Evolutionary conservation across 139 green algal species (phyloP).

Genomic region (Haematococcus lacustris): DNA sequence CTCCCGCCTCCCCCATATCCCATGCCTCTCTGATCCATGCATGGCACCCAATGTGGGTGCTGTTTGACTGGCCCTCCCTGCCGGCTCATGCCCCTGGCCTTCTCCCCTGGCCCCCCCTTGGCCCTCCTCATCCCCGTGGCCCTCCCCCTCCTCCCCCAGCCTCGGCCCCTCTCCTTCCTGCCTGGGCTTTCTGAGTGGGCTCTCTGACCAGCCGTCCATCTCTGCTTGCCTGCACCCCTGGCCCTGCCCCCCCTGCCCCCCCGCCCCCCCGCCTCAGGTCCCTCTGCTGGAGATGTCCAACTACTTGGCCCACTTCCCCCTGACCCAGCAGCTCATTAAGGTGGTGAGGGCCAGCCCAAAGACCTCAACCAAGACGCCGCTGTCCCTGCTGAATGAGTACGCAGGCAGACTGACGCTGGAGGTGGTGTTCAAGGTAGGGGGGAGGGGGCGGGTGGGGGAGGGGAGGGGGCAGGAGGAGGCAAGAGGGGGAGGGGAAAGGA

Average conservation of each 20-base stretch:
- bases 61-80: too few species aligned
- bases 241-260: neutral
- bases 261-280: neutral
- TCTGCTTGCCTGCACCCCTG: neutral
- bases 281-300: conserved; percentile 10
- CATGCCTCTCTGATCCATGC: too few species aligned
- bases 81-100: too few species aligned
- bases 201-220: neutral
- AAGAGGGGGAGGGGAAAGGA: too few species aligned
- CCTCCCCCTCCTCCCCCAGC: too few species aligned
- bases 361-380: conserved; percentile 44
- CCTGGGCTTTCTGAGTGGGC: neutral
- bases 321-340: conserved; percentile 21
- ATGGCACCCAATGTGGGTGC: too few species aligned
- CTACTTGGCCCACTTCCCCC: conserved; percentile 19
- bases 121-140: too few species aligned
- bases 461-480: too few species aligned
- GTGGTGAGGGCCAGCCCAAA: conserved; percentile 21
- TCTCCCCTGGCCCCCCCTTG: too few species aligned
- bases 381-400: conserved; percentile 57
- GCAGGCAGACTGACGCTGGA: conserved; percentile 26
- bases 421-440: conserved; percentile 14
- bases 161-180: neutral
- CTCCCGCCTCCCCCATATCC: too few species aligned
- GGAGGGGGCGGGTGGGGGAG: too few species aligned